Conservation (phyloP, 177 flowering plant species). For the Telopea speciosissima region DNA sequence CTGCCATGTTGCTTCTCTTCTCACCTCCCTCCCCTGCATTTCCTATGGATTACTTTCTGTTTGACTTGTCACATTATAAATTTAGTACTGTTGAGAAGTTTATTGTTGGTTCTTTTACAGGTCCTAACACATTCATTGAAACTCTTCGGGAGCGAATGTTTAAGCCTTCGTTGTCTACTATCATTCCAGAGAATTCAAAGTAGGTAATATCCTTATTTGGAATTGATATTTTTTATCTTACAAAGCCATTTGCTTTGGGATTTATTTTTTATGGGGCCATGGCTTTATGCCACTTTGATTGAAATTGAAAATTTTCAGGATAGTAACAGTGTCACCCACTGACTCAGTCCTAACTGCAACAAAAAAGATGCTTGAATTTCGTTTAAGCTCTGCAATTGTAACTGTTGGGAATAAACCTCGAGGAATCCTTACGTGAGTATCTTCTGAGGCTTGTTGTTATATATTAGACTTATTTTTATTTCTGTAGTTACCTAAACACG, state of each 20-base stretch:
- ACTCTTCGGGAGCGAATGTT: conserved; percentile 86
- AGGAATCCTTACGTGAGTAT: conserved; percentile 90
- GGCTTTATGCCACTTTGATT: conserved; percentile 10
- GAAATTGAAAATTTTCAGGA: conserved; percentile 35
- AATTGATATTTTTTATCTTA: conserved; percentile 1
- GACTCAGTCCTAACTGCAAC: conserved; percentile 75
- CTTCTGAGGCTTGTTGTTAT: background rate
- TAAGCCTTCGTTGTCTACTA: conserved; percentile 80
- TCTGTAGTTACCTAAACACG: too few species aligned
- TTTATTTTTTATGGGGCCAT: background rate
- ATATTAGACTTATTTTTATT: too few species aligned
- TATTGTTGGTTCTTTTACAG: conserved; percentile 28
- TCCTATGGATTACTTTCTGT: background rate
- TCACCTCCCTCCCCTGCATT: background rate
- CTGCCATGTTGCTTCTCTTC: background rate
- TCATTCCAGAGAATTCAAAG: conserved; percentile 91
- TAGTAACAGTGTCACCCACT: conserved; percentile 65
- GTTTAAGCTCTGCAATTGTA: conserved; percentile 63
- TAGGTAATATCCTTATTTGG: conserved; percentile 72
- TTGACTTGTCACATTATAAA: background rate
- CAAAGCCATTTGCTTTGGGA: background rate
- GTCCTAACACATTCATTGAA: conserved; percentile 82
- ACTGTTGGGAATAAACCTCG: conserved; percentile 71
- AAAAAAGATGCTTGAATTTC: conserved; percentile 81
- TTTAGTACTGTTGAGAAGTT: background rate